phyloP scores from a whole-genome alignment of 139 green algal species.

The Chlorella sp. region DNA sequence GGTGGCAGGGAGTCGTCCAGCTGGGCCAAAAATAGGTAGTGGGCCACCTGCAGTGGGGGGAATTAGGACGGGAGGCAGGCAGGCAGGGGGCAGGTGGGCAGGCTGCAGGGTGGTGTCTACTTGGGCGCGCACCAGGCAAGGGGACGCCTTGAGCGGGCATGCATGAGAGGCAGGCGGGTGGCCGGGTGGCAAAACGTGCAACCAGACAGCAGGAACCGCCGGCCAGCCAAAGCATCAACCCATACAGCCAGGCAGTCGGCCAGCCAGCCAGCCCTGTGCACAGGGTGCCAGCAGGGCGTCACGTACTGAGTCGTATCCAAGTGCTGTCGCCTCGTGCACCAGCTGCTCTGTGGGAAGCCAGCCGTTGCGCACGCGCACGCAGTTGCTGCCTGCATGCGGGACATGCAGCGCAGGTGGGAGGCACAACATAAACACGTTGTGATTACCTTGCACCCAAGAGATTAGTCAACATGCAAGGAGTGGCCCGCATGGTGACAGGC shows the following conservation, averaged over 20 bases:
- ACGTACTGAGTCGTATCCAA: conserved; percentile 65
- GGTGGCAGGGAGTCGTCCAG: too few species aligned
- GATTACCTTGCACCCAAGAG: background rate
- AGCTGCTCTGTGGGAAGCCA: conserved; percentile 63
- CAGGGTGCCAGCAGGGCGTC: too few species aligned
- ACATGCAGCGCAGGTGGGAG: background rate
- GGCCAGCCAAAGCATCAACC: background rate
- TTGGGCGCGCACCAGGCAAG: conserved; percentile 74
- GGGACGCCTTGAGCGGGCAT: conserved; percentile 36
- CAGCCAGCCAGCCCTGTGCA: background rate
- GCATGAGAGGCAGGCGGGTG: background rate
- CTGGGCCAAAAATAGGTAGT: too few species aligned
- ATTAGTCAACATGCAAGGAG: background rate
- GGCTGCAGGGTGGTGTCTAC: conserved; percentile 32
- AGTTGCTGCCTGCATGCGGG: conserved; percentile 40
- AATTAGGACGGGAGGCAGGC: background rate
- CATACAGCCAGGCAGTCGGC: background rate
- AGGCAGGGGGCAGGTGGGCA: background rate
- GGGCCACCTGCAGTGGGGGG: too few species aligned
- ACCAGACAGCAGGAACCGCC: background rate
- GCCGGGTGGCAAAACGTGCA: background rate
- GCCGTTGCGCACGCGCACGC: conserved; percentile 45
- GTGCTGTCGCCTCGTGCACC: conserved; percentile 48
- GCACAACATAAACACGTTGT: background rate
- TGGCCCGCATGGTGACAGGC: background rate